Percentiles rank a stretch among this genome's conserved stretches.
phyloP scores from a whole-genome alignment of 169 alveolate species.

The Amoebophrya sp. region DNA sequence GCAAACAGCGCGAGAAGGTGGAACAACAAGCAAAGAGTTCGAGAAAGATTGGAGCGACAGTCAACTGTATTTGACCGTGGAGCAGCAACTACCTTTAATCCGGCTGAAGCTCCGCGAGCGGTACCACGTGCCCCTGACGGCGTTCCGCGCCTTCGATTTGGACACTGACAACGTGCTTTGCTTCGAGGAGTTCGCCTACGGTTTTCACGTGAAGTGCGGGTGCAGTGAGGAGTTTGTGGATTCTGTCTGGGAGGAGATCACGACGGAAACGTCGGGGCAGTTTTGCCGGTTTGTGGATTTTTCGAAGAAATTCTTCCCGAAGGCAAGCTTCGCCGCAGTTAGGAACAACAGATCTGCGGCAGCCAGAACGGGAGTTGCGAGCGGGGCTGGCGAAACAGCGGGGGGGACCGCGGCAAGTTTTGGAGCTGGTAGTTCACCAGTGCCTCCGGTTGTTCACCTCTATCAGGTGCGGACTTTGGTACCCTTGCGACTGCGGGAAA shows the following conservation, averaged over 20 bases:
- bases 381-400: too few species aligned
- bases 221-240: background rate
- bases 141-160: slow-evolving; percentile 7
- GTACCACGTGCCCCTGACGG: background rate
- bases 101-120: background rate
- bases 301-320: background rate
- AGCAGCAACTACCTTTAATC: background rate
- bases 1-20: too few species aligned
- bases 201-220: background rate
- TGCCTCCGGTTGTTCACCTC: background rate
- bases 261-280: background rate
- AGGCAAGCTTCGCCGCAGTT: too few species aligned
- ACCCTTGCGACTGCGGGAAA: background rate
- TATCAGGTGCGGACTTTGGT: background rate
- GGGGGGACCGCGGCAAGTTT: too few species aligned
- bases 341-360: too few species aligned
- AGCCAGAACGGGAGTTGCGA: too few species aligned
- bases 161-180: background rate
- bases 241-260: background rate
- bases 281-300: background rate
- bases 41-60: too few species aligned
- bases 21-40: too few species aligned
- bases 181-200: background rate
- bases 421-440: too few species aligned
- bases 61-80: background rate